Conservation (phyloP, 176 grass and related monocot genomes). For the Melocanna baccifera region DNA sequence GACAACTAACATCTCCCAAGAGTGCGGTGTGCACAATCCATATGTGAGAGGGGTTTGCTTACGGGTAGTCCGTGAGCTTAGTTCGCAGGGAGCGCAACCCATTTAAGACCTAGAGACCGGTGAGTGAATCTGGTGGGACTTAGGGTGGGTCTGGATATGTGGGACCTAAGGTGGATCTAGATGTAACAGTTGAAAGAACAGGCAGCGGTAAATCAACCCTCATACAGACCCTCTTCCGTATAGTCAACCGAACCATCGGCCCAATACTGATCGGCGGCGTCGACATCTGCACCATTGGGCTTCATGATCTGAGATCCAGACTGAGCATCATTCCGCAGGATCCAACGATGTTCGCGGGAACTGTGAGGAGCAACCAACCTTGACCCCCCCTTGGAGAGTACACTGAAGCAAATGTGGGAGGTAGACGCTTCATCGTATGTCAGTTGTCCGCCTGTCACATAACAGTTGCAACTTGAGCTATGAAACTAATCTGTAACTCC, state of each 20-base stretch:
- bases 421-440: conserved; percentile 29
- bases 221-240: conserved; percentile 79
- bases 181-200: no score
- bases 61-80: no score
- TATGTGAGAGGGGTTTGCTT: no score
- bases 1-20: no score
- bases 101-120: no score
- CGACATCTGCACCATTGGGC: conserved; percentile 76
- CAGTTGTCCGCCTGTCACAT: no score
- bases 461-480: neutral
- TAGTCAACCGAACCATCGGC: conserved; percentile 70
- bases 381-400: conserved; percentile 73
- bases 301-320: conserved; percentile 84
- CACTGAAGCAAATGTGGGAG: conserved; percentile 85
- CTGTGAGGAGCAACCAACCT: conserved; percentile 71
- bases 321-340: conserved; percentile 95
- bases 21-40: no score
- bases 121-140: no score
- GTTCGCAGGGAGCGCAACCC: no score
- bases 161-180: no score
- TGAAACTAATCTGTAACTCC: neutral
- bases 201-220: conserved; percentile 91
- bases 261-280: conserved; percentile 65
- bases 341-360: conserved; percentile 86
- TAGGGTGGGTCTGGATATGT: no score